Percentiles rank a stretch among this genome's conserved stretches.
Conservation (phyloP, 176 grass and related monocot species). For the Sorghum bicolor region DNA sequence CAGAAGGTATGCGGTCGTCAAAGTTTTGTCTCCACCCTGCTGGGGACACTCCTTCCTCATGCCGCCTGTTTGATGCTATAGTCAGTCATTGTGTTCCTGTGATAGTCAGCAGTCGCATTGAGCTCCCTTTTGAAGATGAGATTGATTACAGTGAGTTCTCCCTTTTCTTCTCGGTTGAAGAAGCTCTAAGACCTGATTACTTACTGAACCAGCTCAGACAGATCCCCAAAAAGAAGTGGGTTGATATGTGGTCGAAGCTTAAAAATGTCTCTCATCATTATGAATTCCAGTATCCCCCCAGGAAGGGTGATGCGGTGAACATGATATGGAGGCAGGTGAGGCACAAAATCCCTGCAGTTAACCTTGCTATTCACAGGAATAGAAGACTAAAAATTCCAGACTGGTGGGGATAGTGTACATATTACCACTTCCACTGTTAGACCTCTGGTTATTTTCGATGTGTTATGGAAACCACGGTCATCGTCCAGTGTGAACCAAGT, state of each 20-base stretch:
- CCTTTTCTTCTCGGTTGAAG: constrained; percentile 88
- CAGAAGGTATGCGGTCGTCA: constrained; percentile 68
- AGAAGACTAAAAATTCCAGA: constrained; percentile 82
- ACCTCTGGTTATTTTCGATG: background rate
- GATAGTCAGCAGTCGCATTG: constrained; percentile 80
- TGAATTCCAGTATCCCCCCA: constrained; percentile 68
- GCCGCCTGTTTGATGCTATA: constrained; percentile 90
- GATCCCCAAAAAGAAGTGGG: constrained; percentile 64
- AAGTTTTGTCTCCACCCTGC: constrained; percentile 92
- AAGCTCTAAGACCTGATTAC: constrained; percentile 65
- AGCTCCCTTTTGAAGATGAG: constrained; percentile 96
- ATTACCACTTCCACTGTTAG: background rate
- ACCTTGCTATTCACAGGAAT: constrained; percentile 67
- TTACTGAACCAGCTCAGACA: constrained; percentile 66
- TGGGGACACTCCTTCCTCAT: constrained; percentile 89
- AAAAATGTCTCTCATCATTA: constrained; percentile 73
- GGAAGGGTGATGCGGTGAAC: constrained; percentile 74
- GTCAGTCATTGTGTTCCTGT: constrained; percentile 90
- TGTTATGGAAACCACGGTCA: background rate
- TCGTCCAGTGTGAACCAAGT: constrained; percentile 3
- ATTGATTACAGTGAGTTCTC: constrained; percentile 86
- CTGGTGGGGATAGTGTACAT: constrained; percentile 61
- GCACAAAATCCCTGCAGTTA: constrained; percentile 69
- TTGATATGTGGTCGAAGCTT: constrained; percentile 69
- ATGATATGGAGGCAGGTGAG: constrained; percentile 84